phyloP scores from a whole-genome alignment of 345 rosid species.

The Fremontodendron californicum region DNA sequence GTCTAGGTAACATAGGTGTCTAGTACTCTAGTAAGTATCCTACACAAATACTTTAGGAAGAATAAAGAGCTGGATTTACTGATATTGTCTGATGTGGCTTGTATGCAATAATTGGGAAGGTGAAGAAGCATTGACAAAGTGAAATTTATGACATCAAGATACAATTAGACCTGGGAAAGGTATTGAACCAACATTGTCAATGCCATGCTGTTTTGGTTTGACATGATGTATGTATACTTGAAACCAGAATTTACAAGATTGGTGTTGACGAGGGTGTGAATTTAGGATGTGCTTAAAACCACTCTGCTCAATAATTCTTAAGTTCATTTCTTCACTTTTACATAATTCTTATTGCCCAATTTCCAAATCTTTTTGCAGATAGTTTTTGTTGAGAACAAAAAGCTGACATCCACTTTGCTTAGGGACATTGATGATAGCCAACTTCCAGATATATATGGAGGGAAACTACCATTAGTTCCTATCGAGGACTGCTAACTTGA shows the following conservation, averaged over 20 bases:
- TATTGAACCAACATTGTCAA: background rate
- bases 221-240: background rate
- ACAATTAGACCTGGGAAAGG: background rate
- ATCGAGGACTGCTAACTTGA: slow-evolving; percentile 49
- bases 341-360: background rate
- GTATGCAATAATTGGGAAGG: background rate
- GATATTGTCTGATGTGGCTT: background rate
- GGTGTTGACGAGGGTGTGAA: background rate
- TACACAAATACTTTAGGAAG: background rate
- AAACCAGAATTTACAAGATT: background rate
- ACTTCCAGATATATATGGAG: slow-evolving; percentile 76
- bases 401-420: slow-evolving; percentile 51
- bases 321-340: background rate
- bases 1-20: no score
- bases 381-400: slow-evolving; percentile 76
- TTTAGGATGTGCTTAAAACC: background rate
- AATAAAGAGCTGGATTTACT: background rate
- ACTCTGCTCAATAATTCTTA: background rate
- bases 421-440: slow-evolving; percentile 74
- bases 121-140: background rate
- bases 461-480: slow-evolving; percentile 58
- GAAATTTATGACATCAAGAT: background rate
- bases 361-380: slow-evolving; percentile 41
- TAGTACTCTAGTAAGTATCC: background rate
- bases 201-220: background rate